Conservation (phyloP, 164 flowering plant species). For the Akebia trifoliata region DNA sequence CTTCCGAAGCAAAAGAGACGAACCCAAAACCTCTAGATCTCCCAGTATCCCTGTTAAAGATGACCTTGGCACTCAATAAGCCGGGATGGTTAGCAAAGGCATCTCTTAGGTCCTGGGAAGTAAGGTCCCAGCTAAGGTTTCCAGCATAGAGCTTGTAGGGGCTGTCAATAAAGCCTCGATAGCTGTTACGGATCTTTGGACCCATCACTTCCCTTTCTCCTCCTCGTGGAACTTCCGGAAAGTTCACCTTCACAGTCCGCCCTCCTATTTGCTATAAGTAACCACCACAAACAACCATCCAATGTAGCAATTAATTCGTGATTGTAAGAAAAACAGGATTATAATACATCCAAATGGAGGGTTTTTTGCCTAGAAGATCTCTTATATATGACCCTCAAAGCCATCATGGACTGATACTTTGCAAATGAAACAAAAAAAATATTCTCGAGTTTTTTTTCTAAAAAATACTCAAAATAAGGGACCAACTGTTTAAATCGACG, state of each 20-base stretch:
- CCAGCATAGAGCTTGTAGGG: conserved; percentile 91
- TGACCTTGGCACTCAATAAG: conserved; percentile 66
- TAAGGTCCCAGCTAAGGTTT: conserved; percentile 75
- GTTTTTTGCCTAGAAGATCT: too few relatives aligned
- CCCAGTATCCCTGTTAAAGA: conserved; percentile 58
- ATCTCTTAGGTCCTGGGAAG: conserved; percentile 63
- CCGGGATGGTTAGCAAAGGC: conserved; percentile 64
- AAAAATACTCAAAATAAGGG: too few relatives aligned
- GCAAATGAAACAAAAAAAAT: too few relatives aligned
- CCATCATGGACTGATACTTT: too few relatives aligned
- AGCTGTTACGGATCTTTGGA: conserved; percentile 49
- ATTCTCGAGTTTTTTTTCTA: too few relatives aligned
- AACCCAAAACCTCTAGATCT: conserved; percentile 91
- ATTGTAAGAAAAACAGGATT: conserved; percentile 3
- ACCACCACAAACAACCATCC: neutral
- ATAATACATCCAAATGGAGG: too few relatives aligned
- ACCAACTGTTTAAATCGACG: too few relatives aligned
- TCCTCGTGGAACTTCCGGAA: conserved; percentile 92
- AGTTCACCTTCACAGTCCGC: conserved; percentile 75
- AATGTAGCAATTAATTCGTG: too few relatives aligned
- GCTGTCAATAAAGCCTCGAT: conserved; percentile 59
- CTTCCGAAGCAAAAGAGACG: conserved; percentile 57
- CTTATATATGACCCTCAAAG: too few relatives aligned
- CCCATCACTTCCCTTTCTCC: conserved; percentile 81
- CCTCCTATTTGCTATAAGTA: conserved; percentile 70